phyloP scores from a whole-genome alignment of 2,329 filamentous ascomycete genomes.

The Ascomycota sp. region DNA sequence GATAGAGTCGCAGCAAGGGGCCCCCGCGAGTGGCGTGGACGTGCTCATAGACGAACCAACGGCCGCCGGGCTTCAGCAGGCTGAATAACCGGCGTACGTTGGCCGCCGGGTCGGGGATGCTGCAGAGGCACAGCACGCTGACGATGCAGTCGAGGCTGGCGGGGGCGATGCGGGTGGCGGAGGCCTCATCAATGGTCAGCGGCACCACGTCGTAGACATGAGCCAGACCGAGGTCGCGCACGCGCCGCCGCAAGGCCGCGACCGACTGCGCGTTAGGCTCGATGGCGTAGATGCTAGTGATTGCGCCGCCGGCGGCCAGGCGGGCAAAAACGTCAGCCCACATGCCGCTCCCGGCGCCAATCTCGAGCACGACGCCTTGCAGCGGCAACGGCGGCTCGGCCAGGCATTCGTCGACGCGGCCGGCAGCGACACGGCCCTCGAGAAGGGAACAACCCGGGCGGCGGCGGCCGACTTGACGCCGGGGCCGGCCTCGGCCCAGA shows the following conservation, averaged over 20 bases:
- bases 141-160: constrained; percentile 36
- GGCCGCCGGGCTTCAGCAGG: constrained; percentile 35
- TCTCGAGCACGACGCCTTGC: constrained; percentile 32
- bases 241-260: constrained; percentile 19
- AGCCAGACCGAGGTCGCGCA: constrained; percentile 28
- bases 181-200: constrained; percentile 32
- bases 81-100: constrained; percentile 32
- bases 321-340: constrained; percentile 32
- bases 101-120: constrained; percentile 34
- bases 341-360: constrained; percentile 37
- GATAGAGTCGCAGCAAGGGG: constrained; percentile 22
- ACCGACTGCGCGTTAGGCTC: constrained; percentile 39
- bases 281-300: constrained; percentile 35
- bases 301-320: constrained; percentile 5
- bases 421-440: constrained; percentile 21
- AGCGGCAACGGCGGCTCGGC: constrained; percentile 14
- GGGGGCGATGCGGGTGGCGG: constrained; percentile 23
- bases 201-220: constrained; percentile 38
- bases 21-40: constrained; percentile 20
- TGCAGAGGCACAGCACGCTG: constrained; percentile 38
- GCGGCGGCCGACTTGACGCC: constrained; percentile 19
- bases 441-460: constrained; percentile 28
- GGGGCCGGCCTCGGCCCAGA: constrained; percentile 35
- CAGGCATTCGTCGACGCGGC: constrained; percentile 10
- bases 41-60: constrained; percentile 42